phyloP scores from a whole-genome alignment of 257 asterid genomes.

The Fraxinus anomala region DNA sequence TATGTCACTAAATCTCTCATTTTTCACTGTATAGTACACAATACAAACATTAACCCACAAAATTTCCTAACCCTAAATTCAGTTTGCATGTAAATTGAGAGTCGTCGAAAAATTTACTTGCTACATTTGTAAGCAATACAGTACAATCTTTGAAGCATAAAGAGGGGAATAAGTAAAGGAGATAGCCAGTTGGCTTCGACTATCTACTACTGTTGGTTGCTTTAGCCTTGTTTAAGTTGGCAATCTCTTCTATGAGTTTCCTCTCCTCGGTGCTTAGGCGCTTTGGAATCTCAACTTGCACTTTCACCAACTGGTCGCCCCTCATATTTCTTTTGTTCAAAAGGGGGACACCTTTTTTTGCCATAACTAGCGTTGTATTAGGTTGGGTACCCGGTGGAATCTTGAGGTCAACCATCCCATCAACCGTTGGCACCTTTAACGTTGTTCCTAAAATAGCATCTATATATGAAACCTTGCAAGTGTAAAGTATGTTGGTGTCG shows the following conservation, averaged over 20 bases:
- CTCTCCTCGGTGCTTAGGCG: slow-evolving; percentile 82
- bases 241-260: slow-evolving; percentile 91
- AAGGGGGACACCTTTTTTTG: slow-evolving; percentile 82
- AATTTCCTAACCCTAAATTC: slow-evolving; percentile 24
- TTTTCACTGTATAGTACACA: slow-evolving; percentile 15
- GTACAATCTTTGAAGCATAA: neutral
- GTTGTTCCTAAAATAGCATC: slow-evolving; percentile 92
- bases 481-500: slow-evolving; percentile 79
- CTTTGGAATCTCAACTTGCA: slow-evolving; percentile 96
- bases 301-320: slow-evolving; percentile 96
- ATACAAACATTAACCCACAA: slow-evolving; percentile 32
- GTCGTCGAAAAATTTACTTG: slow-evolving; percentile 11
- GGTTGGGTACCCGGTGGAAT: slow-evolving; percentile 95
- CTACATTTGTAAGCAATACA: slow-evolving; percentile 7
- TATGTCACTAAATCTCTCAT: slow-evolving; percentile 23
- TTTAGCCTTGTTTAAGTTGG: slow-evolving; percentile 70
- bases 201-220: slow-evolving; percentile 64
- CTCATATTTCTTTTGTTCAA: slow-evolving; percentile 75
- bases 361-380: slow-evolving; percentile 90
- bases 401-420: slow-evolving; percentile 83
- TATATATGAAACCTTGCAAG: slow-evolving; percentile 79
- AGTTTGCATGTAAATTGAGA: neutral
- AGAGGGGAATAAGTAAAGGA: neutral
- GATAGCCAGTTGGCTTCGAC: neutral
- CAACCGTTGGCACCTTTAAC: slow-evolving; percentile 85